phyloP scores from a whole-genome alignment of 2,329 filamentous ascomycete species.

The Truncatella angustata region DNA sequence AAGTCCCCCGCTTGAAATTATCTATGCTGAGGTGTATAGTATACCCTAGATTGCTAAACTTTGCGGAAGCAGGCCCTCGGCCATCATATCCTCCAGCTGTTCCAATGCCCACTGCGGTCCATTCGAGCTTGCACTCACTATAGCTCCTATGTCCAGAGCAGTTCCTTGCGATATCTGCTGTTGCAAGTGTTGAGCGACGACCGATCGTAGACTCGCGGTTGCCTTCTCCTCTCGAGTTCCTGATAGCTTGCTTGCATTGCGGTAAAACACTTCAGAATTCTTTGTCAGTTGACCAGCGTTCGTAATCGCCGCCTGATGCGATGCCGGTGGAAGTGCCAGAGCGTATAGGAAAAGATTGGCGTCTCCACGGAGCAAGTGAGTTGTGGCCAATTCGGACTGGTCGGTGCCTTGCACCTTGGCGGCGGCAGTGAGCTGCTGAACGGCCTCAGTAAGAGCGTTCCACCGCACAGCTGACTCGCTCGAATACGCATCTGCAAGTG shows the following conservation, averaged over 20 bases:
- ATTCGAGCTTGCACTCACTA: slow-evolving; percentile 13
- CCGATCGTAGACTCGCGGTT: slow-evolving; percentile 14
- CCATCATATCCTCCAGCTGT: slow-evolving; percentile 22
- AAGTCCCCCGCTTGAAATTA: too few relatives aligned
- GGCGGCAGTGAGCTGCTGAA: slow-evolving; percentile 18
- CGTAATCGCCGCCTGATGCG: slow-evolving; percentile 19
- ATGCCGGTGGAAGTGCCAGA: slow-evolving; percentile 22
- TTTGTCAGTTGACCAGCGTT: slow-evolving; percentile 23
- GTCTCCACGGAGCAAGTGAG: slow-evolving; percentile 27
- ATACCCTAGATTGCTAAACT: background rate
- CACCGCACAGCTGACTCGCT: slow-evolving; percentile 22
- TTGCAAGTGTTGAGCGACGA: slow-evolving; percentile 16
- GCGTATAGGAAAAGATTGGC: slow-evolving; percentile 23
- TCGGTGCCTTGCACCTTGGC: slow-evolving; percentile 18
- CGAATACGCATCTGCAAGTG: slow-evolving; percentile 17
- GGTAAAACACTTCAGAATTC: slow-evolving; percentile 29
- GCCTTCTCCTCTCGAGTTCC: slow-evolving; percentile 16
- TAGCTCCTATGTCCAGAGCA: slow-evolving; percentile 7
- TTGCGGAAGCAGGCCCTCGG: slow-evolving; percentile 14
- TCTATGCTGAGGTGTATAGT: too few relatives aligned
- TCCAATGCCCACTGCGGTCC: slow-evolving; percentile 18
- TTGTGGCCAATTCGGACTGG: slow-evolving; percentile 20
- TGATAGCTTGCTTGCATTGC: slow-evolving; percentile 26
- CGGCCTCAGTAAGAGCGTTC: slow-evolving; percentile 23
- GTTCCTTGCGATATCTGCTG: slow-evolving; percentile 8